Conservation (phyloP, 2,329 filamentous ascomycete genomes). For the Coccinonectria pachysandricola region DNA sequence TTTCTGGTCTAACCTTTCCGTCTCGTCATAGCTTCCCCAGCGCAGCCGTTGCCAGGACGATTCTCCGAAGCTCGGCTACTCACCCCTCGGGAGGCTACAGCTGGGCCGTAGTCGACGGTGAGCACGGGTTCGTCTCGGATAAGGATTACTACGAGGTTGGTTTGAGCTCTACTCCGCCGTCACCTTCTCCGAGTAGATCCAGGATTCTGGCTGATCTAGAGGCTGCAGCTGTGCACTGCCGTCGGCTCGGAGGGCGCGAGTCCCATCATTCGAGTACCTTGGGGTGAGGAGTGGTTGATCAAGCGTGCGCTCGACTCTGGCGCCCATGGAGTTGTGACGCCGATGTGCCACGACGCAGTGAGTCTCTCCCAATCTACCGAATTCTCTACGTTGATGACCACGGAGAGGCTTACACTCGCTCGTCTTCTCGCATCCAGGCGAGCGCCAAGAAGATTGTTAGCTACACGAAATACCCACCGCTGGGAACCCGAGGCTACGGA, state of each 20-base stretch:
- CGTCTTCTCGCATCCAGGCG: not conserved
- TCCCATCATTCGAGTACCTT: constrained; percentile 4
- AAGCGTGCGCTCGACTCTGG: constrained; percentile 5
- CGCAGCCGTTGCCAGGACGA: constrained; percentile 1
- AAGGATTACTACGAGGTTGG: constrained; percentile 7
- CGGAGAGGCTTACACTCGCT: constrained; percentile 1
- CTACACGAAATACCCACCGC: constrained; percentile 5
- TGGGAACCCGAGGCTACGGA: constrained; percentile 5
- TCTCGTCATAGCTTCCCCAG: constrained; percentile 2
- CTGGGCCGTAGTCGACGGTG: constrained; percentile 5
- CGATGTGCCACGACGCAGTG: constrained; percentile 5
- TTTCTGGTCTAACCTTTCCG: not conserved
- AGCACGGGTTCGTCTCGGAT: constrained; percentile 6
- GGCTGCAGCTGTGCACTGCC: constrained; percentile 2
- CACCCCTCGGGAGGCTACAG: constrained; percentile 2
- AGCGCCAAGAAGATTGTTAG: constrained; percentile 4
- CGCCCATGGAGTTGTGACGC: constrained; percentile 4
- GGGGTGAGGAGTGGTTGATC: constrained; percentile 6
- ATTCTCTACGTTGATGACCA: not conserved
- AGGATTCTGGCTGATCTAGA: too few species aligned
- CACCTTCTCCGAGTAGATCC: too few species aligned
- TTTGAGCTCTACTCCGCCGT: too few species aligned
- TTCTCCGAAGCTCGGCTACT: constrained; percentile 2
- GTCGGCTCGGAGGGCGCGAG: constrained; percentile 3
- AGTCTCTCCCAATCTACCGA: not conserved